Percentiles rank a stretch among this genome's conserved stretches.
Conservation (phyloP, 2,329 filamentous ascomycete genomes). For the Alternaria sp. region DNA sequence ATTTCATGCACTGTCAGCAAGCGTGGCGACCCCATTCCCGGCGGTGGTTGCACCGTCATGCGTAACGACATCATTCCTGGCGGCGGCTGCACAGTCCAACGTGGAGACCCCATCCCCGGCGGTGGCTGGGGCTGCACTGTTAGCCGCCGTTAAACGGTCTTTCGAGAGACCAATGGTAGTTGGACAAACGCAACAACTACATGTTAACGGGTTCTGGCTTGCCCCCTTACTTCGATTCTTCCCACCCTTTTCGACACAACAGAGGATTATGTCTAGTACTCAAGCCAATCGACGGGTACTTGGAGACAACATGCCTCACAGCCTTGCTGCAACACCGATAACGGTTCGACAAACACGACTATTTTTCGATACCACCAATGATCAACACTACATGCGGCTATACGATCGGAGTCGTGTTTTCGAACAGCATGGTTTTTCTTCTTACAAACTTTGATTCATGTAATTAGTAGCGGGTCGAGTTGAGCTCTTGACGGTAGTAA, state of each 20-base stretch:
- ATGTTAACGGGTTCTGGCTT: neutral
- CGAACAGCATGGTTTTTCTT: neutral
- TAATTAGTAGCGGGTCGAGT: neutral
- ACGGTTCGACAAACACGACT: neutral
- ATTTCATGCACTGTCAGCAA: neutral
- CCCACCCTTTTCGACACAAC: neutral
- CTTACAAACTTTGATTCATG: neutral
- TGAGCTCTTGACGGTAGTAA: neutral
- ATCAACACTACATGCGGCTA: neutral
- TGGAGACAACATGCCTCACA: neutral
- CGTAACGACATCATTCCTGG: neutral
- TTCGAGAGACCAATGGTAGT: neutral
- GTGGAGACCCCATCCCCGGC: neutral
- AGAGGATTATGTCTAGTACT: neutral
- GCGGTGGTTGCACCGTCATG: neutral
- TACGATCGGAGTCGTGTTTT: constrained; percentile 1
- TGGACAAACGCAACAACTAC: constrained; percentile 6
- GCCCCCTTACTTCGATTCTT: neutral
- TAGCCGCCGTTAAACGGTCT: neutral
- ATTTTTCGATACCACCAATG: constrained; percentile 1
- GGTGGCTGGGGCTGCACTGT: neutral
- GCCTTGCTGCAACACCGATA: neutral
- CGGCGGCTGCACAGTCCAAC: neutral
- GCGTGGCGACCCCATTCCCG: neutral
- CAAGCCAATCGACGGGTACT: neutral